Percentiles rank a stretch among this genome's conserved stretches.
Evolutionary conservation across 2,329 filamentous ascomycete species (phyloP).

Genomic region (Cladosporium sp.): DNA sequence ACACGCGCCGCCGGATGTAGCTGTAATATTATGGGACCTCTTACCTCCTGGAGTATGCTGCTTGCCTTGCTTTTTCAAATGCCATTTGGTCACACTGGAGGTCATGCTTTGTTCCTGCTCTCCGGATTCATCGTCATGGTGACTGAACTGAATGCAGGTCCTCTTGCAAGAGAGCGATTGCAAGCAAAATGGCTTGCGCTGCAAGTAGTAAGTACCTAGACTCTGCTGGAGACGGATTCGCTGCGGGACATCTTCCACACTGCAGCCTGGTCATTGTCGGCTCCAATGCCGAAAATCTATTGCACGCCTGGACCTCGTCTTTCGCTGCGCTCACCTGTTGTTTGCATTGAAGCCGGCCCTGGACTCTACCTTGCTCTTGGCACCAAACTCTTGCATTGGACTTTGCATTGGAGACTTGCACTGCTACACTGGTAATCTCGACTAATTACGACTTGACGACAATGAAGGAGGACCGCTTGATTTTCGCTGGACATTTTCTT

Average conservation of each 20-base stretch:
- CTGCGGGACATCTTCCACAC: not conserved
- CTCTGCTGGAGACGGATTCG: not conserved
- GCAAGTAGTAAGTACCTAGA: slow-evolving; percentile 16
- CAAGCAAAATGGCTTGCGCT: slow-evolving; percentile 15
- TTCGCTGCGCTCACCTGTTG: not conserved
- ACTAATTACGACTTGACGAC: slow-evolving; percentile 5
- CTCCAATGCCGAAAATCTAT: not conserved
- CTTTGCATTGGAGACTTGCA: not conserved
- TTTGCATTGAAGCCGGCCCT: not conserved
- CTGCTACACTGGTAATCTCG: not conserved
- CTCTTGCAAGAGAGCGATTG: slow-evolving; percentile 4
- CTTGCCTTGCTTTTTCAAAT: not conserved
- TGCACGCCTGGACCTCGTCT: not conserved
- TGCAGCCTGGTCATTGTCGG: not conserved
- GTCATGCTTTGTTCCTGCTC: not conserved
- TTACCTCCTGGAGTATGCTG: not conserved
- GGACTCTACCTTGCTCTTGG: not conserved
- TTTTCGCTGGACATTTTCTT: not conserved
- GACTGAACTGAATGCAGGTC: slow-evolving; percentile 7
- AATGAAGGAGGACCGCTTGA: not conserved
- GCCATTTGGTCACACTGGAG: not conserved
- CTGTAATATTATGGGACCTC: not conserved
- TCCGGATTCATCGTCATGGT: not conserved
- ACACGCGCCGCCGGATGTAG: slow-evolving; percentile 7
- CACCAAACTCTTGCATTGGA: not conserved